Evolutionary conservation across 2,329 filamentous ascomycete species (phyloP).

Genomic region (Acephala macrosclerotiorum): DNA sequence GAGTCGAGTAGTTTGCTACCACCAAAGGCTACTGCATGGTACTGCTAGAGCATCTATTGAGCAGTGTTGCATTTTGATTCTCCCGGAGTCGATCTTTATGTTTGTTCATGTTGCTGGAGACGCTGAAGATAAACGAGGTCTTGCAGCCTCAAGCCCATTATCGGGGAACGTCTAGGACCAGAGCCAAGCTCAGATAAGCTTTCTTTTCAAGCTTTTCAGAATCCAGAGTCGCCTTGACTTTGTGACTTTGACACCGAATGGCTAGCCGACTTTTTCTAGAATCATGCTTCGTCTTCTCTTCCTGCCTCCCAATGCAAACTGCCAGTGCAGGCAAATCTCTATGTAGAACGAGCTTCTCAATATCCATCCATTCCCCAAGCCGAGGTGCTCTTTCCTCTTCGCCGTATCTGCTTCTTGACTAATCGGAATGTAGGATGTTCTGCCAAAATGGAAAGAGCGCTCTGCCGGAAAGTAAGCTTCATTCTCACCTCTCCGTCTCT

Average conservation of each 20-base stretch:
- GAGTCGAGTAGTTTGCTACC: conserved; percentile 5
- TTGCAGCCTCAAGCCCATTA: neutral
- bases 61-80: neutral
- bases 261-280: neutral
- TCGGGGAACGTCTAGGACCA: neutral
- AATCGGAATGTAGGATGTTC: neutral
- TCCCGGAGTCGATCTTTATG: neutral
- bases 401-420: neutral
- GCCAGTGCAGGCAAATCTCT: neutral
- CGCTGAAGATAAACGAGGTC: neutral
- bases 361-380: neutral
- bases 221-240: neutral
- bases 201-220: neutral
- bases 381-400: neutral
- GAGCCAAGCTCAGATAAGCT: neutral
- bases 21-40: neutral
- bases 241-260: neutral
- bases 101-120: neutral
- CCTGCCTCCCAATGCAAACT: neutral
- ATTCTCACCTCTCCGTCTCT: neutral
- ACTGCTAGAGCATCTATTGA: neutral
- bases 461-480: neutral
- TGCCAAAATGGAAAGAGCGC: neutral
- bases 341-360: neutral
- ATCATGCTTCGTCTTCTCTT: neutral